Evolutionary conservation across 2,329 filamentous ascomycete species (phyloP).

Genomic region (Alternaria incomplexa): DNA sequence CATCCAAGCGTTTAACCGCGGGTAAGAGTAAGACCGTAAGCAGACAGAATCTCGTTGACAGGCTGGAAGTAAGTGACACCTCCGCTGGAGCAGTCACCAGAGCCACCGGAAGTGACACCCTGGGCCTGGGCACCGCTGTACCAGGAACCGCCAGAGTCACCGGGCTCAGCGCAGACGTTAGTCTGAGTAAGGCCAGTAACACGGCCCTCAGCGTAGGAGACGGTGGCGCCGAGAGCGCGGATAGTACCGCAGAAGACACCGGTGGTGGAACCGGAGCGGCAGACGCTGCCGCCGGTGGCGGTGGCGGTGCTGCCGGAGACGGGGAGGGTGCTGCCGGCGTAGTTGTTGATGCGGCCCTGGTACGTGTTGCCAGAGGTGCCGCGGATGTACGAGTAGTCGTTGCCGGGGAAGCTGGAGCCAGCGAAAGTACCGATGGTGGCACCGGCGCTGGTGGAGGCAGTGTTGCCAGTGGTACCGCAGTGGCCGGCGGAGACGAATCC

Average conservation of each 20-base stretch:
- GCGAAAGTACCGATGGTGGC: constrained; percentile 46
- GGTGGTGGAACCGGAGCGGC: constrained; percentile 53
- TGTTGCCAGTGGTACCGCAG: constrained; percentile 44
- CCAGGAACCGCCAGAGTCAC: constrained; percentile 52
- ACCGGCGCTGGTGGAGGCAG: constrained; percentile 44
- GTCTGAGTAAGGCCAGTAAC: constrained; percentile 52
- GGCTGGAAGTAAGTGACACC: constrained; percentile 53
- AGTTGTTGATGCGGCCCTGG: constrained; percentile 41
- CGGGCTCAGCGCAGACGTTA: constrained; percentile 52
- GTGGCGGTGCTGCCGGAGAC: constrained; percentile 50
- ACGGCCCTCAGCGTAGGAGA: constrained; percentile 49
- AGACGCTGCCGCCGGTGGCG: constrained; percentile 47
- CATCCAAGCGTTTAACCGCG: constrained; percentile 20
- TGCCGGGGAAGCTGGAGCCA: constrained; percentile 50
- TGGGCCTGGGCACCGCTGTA: constrained; percentile 52
- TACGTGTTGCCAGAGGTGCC: constrained; percentile 43
- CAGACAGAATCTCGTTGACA: constrained; percentile 51
- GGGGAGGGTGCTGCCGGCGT: constrained; percentile 40
- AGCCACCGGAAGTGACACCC: constrained; percentile 53
- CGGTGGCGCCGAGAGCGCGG: constrained; percentile 44
- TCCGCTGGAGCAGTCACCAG: constrained; percentile 47
- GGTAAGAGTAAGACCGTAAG: constrained; percentile 41
- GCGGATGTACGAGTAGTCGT: constrained; percentile 49
- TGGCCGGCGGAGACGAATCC: constrained; percentile 53
- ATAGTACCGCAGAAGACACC: constrained; percentile 51